phyloP scores from a whole-genome alignment of 2,329 filamentous ascomycete species.

The Akanthomyces muscarius region DNA sequence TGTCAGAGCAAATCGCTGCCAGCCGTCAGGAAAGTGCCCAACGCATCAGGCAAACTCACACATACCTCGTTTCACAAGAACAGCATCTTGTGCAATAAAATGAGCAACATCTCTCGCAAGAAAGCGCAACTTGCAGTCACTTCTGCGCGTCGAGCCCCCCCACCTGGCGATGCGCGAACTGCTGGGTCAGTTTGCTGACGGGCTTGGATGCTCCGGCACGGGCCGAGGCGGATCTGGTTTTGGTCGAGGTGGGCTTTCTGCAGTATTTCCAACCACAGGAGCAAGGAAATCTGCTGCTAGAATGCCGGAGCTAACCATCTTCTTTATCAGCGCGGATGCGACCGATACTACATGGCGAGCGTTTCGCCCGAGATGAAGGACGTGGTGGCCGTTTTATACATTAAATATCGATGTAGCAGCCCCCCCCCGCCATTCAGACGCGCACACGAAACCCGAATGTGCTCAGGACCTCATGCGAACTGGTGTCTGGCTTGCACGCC shows the following conservation, averaged over 20 bases:
- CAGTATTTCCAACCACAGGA: not conserved
- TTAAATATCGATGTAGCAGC: not conserved
- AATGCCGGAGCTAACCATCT: not conserved
- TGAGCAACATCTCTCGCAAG: not conserved
- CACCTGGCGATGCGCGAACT: not conserved
- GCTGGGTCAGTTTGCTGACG: not conserved
- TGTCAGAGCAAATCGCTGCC: not conserved
- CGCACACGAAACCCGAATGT: constrained; percentile 6
- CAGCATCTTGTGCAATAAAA: not conserved
- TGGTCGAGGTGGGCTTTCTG: not conserved
- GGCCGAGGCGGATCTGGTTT: constrained; percentile 13
- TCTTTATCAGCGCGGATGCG: not conserved
- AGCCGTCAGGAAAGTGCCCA: not conserved
- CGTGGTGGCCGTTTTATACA: not conserved
- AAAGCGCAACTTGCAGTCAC: not conserved
- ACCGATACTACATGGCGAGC: not conserved
- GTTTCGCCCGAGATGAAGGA: not conserved
- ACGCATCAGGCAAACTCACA: not conserved
- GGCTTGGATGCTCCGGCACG: not conserved
- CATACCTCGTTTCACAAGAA: not conserved
- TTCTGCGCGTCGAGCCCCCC: not conserved
- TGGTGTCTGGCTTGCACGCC: constrained; percentile 2
- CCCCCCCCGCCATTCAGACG: not conserved
- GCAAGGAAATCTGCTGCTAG: not conserved
- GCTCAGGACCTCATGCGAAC: not conserved